These are phyloP conservation scores for Candida taoyuanica DNA, from an alignment of 805 yeast genomes.

Conservation along the genomic window DNA sequence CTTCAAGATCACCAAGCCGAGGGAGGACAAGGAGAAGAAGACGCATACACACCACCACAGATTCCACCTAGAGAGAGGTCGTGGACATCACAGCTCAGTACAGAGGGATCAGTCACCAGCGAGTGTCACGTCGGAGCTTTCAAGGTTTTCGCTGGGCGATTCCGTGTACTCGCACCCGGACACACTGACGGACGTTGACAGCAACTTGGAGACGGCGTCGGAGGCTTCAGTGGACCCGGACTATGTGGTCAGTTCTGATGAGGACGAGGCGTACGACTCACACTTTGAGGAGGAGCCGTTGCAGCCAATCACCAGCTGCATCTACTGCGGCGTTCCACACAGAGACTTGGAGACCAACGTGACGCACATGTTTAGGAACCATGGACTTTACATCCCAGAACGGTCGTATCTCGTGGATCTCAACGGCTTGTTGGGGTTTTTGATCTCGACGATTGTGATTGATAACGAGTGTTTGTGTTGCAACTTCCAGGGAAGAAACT, in stretches of 20 bases:
- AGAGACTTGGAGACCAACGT: conserved; percentile 54
- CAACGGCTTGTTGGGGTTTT: conserved; percentile 65
- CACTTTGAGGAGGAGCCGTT: conserved; percentile 28
- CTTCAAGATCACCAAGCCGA: conserved; percentile 30
- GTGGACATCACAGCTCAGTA: conserved; percentile 12
- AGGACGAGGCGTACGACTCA: conserved; percentile 17
- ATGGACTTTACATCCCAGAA: conserved; percentile 90
- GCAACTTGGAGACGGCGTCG: conserved; percentile 41
- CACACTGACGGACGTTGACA: conserved; percentile 33
- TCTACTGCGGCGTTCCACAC: conserved; percentile 53
- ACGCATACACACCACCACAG: conserved; percentile 14
- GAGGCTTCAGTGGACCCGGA: conserved; percentile 40
- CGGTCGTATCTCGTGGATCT: conserved; percentile 59
- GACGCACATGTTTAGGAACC: conserved; percentile 71
- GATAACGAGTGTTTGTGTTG: conserved; percentile 86
- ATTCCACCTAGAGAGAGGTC: conserved; percentile 24
- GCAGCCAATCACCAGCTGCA: conserved; percentile 45
- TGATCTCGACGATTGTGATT: conserved; percentile 75
- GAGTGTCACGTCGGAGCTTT: conserved; percentile 46
- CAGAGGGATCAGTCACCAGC: conserved; percentile 45
- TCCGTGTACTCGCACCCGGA: conserved; percentile 32
- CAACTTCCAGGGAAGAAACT: conserved; percentile 72
- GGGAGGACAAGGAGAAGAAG: conserved; percentile 13
- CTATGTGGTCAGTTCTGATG: conserved; percentile 23
- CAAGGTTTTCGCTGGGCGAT: conserved; percentile 53